Conservation (phyloP, 2,329 filamentous ascomycete genomes). For the Fusarium pseudograminearum region DNA sequence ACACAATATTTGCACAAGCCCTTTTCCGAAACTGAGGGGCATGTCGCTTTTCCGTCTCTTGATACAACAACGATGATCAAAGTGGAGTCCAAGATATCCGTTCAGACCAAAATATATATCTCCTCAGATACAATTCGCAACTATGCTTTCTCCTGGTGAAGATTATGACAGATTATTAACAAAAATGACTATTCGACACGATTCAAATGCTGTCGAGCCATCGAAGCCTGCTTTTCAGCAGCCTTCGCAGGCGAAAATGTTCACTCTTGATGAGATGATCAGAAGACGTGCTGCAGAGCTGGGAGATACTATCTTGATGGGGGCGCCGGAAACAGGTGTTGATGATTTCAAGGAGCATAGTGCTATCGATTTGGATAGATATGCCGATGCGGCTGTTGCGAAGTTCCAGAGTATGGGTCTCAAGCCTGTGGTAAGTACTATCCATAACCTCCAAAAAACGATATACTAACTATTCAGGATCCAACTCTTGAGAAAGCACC, state of each 20-base stretch:
- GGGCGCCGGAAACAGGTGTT: constrained; percentile 22
- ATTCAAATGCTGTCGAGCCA: constrained; percentile 19
- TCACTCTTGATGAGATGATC: constrained; percentile 40
- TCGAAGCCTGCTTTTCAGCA: constrained; percentile 9
- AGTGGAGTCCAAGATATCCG: constrained; percentile 23
- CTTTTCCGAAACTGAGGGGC: constrained; percentile 29
- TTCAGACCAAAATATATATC: constrained; percentile 2
- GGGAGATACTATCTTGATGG: constrained; percentile 25
- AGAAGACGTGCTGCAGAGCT: constrained; percentile 30
- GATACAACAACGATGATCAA: too few species aligned
- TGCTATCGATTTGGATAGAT: constrained; percentile 36
- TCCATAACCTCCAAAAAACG: fast-evolving
- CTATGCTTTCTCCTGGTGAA: neutral
- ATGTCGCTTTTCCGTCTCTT: constrained; percentile 18
- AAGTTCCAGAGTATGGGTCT: constrained; percentile 31
- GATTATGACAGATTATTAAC: neutral
- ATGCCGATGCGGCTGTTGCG: constrained; percentile 40
- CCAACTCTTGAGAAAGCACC: constrained; percentile 23
- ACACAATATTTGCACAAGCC: neutral
- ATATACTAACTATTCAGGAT: constrained; percentile 26
- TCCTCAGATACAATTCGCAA: neutral
- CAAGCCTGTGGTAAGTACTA: constrained; percentile 29
- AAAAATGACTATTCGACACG: constrained; percentile 44
- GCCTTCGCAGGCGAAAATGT: constrained; percentile 32
- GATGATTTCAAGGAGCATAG: constrained; percentile 42